Percentiles rank a stretch among this genome's conserved stretches.
Conservation (phyloP, 2,329 filamentous ascomycete species). For the Lasiodiplodia theobromae region DNA sequence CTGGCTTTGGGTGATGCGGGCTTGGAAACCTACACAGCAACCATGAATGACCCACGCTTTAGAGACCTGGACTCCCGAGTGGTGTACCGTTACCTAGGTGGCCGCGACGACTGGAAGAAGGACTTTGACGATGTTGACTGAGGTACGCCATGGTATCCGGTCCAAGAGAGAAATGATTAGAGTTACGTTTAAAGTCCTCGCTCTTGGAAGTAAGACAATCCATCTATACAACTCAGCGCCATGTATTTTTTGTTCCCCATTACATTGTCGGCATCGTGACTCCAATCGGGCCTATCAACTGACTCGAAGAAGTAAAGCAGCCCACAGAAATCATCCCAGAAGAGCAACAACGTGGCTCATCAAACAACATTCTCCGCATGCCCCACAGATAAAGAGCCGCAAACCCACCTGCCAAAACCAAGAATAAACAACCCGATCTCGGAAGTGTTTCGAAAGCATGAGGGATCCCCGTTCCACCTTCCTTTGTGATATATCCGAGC, state of each 20-base stretch:
- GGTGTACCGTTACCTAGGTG: constrained; percentile 64
- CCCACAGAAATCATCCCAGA: neutral
- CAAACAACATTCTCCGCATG: neutral
- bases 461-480: constrained; percentile 1
- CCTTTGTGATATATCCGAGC: constrained; percentile 1
- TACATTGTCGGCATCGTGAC: neutral
- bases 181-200: neutral
- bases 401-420: neutral
- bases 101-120: constrained; percentile 58
- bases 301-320: neutral
- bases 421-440: constrained; percentile 7
- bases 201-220: neutral
- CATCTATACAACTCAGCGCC: neutral
- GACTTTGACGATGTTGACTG: constrained; percentile 26
- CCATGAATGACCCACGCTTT: constrained; percentile 60
- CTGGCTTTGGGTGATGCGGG: constrained; percentile 60
- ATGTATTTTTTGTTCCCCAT: neutral
- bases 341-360: neutral
- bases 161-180: neutral
- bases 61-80: constrained; percentile 64
- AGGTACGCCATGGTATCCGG: neutral
- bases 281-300: neutral
- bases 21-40: constrained; percentile 59
- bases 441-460: constrained; percentile 1
- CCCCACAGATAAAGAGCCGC: constrained; percentile 5